These are phyloP conservation scores for Ogataea ganodermae DNA, from an alignment of 805 yeast genomes.

Conservation along the genomic window DNA sequence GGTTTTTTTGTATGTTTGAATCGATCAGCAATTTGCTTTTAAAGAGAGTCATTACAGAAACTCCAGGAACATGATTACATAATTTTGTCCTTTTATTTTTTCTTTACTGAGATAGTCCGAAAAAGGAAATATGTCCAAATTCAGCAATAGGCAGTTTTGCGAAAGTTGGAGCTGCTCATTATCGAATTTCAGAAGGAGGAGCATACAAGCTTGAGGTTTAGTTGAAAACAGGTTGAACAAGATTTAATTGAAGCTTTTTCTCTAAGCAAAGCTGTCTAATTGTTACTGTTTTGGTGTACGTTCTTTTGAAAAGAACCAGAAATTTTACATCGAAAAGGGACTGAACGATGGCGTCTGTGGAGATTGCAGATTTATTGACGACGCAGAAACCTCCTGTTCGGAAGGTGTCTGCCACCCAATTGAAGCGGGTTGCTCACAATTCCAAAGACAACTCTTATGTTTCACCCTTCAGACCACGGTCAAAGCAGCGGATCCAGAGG, in stretches of 20 bases:
- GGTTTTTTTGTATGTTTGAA: neutral
- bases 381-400: conserved; percentile 13
- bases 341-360: conserved; percentile 21
- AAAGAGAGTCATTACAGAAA: no score
- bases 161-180: conserved; percentile 3
- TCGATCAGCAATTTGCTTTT: neutral
- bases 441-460: conserved; percentile 26
- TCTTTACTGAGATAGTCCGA: conserved; percentile 4
- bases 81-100: neutral
- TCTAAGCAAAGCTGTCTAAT: neutral
- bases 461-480: conserved; percentile 32
- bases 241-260: neutral
- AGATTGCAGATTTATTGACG: conserved; percentile 23
- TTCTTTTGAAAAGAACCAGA: neutral
- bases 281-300: neutral
- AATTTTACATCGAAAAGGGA: neutral
- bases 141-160: conserved; percentile 12
- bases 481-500: conserved; percentile 11
- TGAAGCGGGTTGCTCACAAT: conserved; percentile 22
- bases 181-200: conserved; percentile 19
- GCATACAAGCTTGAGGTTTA: neutral
- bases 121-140: conserved; percentile 22
- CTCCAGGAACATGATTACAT: neutral
- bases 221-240: neutral
- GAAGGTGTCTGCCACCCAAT: conserved; percentile 21